These are phyloP conservation scores for Kandelia obovata DNA, from an alignment of 345 rosid genomes.

Conservation along the genomic window DNA sequence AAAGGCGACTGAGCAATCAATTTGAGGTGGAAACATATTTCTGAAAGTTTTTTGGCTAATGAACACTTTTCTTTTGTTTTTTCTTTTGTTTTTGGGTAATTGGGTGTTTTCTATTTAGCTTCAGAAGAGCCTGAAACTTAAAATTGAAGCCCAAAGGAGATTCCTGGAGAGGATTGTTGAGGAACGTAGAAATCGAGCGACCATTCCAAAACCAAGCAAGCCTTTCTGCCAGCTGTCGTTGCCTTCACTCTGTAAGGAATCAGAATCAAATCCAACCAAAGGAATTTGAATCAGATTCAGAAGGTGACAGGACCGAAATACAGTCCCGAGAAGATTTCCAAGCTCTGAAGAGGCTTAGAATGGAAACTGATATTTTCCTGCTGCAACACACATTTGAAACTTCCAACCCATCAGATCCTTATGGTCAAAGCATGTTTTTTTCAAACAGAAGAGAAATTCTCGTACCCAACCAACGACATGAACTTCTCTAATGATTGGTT, in stretches of 20 bases:
- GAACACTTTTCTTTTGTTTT: not conserved
- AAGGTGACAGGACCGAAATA: constrained; percentile 25
- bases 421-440: constrained; percentile 11
- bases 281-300: constrained; percentile 38
- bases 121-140: constrained; percentile 47
- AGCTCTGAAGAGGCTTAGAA: constrained; percentile 25
- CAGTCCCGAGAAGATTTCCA: constrained; percentile 24
- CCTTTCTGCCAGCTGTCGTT: constrained; percentile 30
- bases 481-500: constrained; percentile 13
- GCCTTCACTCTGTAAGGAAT: constrained; percentile 45
- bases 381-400: constrained; percentile 6
- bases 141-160: constrained; percentile 55
- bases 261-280: constrained; percentile 41
- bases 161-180: constrained; percentile 42
- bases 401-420: constrained; percentile 5
- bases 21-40: constrained; percentile 30
- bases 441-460: constrained; percentile 11
- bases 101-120: constrained; percentile 25
- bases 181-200: constrained; percentile 22
- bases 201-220: constrained; percentile 18
- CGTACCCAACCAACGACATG: constrained; percentile 13
- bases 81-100: not conserved
- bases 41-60: not conserved
- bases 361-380: constrained; percentile 20
- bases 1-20: constrained; percentile 38